Evolutionary conservation across 352 stramenopile species (phyloP).

Genomic region (Globisporangium solare): DNA sequence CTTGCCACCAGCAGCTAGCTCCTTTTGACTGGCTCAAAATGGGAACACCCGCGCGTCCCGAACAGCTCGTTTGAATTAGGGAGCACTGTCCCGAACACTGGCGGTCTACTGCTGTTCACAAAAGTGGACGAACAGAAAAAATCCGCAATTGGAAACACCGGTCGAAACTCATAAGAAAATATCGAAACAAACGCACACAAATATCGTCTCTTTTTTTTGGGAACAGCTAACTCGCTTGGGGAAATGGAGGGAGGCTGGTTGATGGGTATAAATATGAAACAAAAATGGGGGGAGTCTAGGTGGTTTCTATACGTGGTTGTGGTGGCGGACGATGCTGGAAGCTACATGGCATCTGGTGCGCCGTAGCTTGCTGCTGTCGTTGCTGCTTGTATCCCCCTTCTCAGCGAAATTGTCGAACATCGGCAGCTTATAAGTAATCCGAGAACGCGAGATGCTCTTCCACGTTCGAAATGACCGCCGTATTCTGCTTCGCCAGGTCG

Average conservation of each 20-base stretch:
- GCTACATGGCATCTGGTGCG: too few relatives aligned
- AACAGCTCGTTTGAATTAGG: not conserved
- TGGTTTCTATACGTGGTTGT: not conserved
- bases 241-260: not conserved
- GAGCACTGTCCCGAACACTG: not conserved
- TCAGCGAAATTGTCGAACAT: not conserved
- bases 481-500: constrained; percentile 47
- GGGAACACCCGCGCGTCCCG: not conserved
- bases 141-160: too few relatives aligned
- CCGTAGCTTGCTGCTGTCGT: too few relatives aligned
- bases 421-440: constrained; percentile 47
- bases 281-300: constrained; percentile 4
- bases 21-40: constrained; percentile 31
- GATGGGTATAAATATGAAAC: constrained; percentile 10
- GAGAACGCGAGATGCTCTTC: constrained; percentile 72
- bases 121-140: not conserved
- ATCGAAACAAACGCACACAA: not conserved
- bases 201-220: too few relatives aligned
- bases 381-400: too few relatives aligned
- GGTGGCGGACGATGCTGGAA: not conserved
- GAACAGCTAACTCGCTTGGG: too few relatives aligned
- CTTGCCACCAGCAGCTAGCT: constrained; percentile 9
- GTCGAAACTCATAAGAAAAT: constrained; percentile 1
- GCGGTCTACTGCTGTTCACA: too few relatives aligned
- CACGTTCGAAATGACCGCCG: constrained; percentile 29